Evolutionary conservation across 352 stramenopile species (phyloP).

Genomic region (Globisporangium alternatum): DNA sequence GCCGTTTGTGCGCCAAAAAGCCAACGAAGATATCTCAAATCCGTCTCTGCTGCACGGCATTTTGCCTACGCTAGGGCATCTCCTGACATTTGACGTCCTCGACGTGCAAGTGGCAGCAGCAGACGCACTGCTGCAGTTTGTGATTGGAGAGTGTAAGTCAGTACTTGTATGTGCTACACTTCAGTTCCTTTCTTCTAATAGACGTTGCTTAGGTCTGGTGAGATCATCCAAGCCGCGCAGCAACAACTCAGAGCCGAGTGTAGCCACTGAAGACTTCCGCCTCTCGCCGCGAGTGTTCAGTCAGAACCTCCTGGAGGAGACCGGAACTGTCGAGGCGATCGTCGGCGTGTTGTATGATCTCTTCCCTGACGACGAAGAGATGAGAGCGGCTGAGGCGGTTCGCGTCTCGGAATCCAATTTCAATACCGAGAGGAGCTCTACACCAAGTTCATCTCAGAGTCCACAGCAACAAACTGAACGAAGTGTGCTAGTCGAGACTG

Average conservation of each 20-base stretch:
- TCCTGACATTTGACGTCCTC: slow-evolving; percentile 55
- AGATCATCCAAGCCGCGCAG: slow-evolving; percentile 26
- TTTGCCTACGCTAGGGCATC: slow-evolving; percentile 47
- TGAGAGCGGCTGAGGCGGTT: neutral
- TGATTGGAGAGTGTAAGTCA: slow-evolving; percentile 53
- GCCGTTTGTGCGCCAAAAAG: slow-evolving; percentile 69
- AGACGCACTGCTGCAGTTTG: slow-evolving; percentile 57
- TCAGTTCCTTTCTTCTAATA: neutral
- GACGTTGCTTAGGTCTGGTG: slow-evolving; percentile 28
- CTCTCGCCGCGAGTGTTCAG: slow-evolving; percentile 57
- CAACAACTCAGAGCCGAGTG: slow-evolving; percentile 28
- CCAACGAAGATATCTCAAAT: slow-evolving; percentile 78
- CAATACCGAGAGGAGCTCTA: neutral
- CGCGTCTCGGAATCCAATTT: neutral
- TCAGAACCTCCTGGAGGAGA: slow-evolving; percentile 70
- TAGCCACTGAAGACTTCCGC: slow-evolving; percentile 44
- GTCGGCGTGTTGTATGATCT: slow-evolving; percentile 63
- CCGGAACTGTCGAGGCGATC: slow-evolving; percentile 50
- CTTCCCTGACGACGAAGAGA: slow-evolving; percentile 53
- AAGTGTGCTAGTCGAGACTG: neutral
- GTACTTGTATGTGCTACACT: no score
- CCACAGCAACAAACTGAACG: neutral
- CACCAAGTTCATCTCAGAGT: neutral
- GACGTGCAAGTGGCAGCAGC: slow-evolving; percentile 62
- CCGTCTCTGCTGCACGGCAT: slow-evolving; percentile 44